Conservation (phyloP, 176 grass and related monocot genomes). For the Puya raimondii region DNA sequence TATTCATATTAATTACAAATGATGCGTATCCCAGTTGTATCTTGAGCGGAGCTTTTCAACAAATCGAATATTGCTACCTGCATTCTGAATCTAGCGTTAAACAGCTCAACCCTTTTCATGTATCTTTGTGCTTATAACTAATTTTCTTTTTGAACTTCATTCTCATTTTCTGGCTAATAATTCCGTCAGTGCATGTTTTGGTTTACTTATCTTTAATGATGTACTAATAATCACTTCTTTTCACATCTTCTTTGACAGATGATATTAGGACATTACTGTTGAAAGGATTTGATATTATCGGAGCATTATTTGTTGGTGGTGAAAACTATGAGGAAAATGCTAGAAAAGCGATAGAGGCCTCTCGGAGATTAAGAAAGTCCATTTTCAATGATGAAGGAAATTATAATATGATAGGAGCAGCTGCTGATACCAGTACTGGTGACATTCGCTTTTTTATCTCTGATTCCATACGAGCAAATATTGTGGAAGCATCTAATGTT, state of each 20-base stretch:
- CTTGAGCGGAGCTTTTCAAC: neutral
- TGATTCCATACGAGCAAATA: slow-evolving; percentile 10
- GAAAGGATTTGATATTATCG: slow-evolving; percentile 76
- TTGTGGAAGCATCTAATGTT: slow-evolving; percentile 36
- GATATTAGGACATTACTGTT: slow-evolving; percentile 56
- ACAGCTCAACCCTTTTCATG: neutral
- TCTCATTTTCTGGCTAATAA: too few species aligned
- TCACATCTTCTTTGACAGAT: slow-evolving; percentile 34
- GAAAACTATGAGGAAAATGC: slow-evolving; percentile 23
- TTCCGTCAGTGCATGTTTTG: neutral
- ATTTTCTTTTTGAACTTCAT: too few species aligned
- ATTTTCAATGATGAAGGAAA: slow-evolving; percentile 35
- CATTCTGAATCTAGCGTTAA: neutral
- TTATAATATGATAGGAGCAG: slow-evolving; percentile 48
- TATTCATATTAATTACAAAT: too few species aligned
- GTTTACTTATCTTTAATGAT: neutral
- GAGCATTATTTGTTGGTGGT: slow-evolving; percentile 43
- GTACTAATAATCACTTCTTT: neutral
- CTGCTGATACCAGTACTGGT: slow-evolving; percentile 20
- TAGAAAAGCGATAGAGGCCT: slow-evolving; percentile 32
- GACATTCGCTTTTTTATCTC: slow-evolving; percentile 53
- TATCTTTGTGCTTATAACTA: neutral
- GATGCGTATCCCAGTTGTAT: neutral
- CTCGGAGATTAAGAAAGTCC: slow-evolving; percentile 38
- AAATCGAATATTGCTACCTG: neutral